A percentile compares a stretch with the other conserved stretches of the same genome.
phyloP scores from a whole-genome alignment of 2,329 filamentous ascomycete species.

The Ceratocystis smalleyi region DNA sequence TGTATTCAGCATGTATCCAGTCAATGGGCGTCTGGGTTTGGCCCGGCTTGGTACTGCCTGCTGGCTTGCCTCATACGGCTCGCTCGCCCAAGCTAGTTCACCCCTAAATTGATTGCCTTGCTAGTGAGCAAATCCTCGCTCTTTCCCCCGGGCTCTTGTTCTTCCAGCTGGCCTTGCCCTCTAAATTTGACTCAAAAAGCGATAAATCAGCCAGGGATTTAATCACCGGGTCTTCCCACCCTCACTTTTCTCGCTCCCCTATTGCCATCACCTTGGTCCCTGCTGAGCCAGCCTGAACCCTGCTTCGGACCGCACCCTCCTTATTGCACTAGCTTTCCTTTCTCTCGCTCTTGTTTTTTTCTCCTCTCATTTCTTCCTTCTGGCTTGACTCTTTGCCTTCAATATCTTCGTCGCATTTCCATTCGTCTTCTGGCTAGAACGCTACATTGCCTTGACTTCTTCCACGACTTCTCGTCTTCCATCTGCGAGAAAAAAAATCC shows the following conservation, averaged over 20 bases:
- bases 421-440: not conserved
- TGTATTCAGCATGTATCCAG: not conserved
- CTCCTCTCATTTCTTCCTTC: not conserved
- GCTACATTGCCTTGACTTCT: not conserved
- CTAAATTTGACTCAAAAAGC: too few species aligned
- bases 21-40: not conserved
- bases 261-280: not conserved
- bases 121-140: too few species aligned
- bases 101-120: too few species aligned
- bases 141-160: too few species aligned
- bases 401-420: constrained; percentile 4
- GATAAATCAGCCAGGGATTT: not conserved
- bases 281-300: not conserved
- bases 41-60: too few species aligned
- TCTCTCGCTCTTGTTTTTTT: not conserved
- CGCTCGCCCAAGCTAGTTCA: too few species aligned
- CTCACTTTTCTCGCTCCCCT: not conserved
- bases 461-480: not conserved
- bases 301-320: constrained; percentile 1
- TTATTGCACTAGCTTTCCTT: not conserved
- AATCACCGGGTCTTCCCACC: not conserved
- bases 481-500: not conserved
- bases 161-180: too few species aligned
- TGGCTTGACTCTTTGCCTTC: constrained; percentile 1
- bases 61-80: too few species aligned